These are phyloP conservation scores for Starmerella sirachaensis DNA, from an alignment of 805 yeast species.

Conservation along the genomic window DNA sequence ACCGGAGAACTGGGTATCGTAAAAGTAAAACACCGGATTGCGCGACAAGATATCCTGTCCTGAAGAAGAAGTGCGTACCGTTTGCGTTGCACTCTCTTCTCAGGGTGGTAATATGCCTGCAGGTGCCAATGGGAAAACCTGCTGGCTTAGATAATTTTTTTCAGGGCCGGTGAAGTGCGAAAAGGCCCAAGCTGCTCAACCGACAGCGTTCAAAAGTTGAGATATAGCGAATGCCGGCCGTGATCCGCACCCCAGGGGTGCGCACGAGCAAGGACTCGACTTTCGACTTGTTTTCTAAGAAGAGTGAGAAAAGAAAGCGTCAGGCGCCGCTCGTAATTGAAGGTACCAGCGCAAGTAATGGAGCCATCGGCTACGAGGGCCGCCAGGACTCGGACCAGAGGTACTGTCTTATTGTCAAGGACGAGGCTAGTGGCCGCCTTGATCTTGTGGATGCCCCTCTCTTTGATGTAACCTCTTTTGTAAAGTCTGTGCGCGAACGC, in stretches of 20 bases:
- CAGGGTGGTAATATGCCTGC: no score
- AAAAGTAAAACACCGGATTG: no score
- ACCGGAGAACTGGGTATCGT: no score
- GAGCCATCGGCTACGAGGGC: conserved; percentile 63
- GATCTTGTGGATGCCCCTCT: conserved; percentile 57
- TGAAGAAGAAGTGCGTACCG: no score
- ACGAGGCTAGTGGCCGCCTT: conserved; percentile 49
- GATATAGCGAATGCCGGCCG: conserved; percentile 33
- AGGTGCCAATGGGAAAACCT: no score
- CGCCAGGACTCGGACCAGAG: conserved; percentile 29
- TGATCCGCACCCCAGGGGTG: conserved; percentile 73
- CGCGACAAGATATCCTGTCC: no score
- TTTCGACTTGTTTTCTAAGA: conserved; percentile 44
- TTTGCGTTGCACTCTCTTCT: no score
- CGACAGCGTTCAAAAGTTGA: no score
- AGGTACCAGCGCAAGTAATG: conserved; percentile 49
- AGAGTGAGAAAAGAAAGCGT: conserved; percentile 31
- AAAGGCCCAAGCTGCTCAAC: no score
- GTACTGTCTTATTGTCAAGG: conserved; percentile 69
- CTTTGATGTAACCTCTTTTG: conserved; percentile 48
- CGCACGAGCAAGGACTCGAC: conserved; percentile 43
- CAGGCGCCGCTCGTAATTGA: conserved; percentile 35
- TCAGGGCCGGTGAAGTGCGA: no score
- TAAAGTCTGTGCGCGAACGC: conserved; percentile 46
- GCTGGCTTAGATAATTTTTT: conserved; percentile 4